phyloP scores from a whole-genome alignment of 805 yeast genomes.

The Candida cerambycidarum region DNA sequence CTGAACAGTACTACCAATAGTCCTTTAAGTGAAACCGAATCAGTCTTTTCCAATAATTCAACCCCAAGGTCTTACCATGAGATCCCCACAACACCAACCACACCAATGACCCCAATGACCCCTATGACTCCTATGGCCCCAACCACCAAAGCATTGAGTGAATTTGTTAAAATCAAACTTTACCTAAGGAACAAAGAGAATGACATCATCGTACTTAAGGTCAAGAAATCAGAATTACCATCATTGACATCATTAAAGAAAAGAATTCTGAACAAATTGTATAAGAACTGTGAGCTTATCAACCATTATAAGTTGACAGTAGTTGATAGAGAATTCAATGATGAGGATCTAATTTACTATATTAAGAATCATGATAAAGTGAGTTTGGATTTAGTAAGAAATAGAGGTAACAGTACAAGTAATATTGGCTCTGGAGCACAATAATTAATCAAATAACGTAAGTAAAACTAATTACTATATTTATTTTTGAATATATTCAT shows the following conservation, averaged over 20 bases:
- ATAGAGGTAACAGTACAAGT: constrained; percentile 12
- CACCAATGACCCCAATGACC: too few relatives aligned
- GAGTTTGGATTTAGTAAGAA: constrained; percentile 22
- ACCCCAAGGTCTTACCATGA: too few relatives aligned
- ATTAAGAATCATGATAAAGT: constrained; percentile 24
- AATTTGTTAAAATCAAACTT: constrained; percentile 26
- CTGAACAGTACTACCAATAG: neutral
- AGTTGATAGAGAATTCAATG: constrained; percentile 12
- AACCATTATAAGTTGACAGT: constrained; percentile 25
- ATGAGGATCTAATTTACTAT: constrained; percentile 13
- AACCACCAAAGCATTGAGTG: constrained; percentile 6
- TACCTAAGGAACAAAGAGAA: constrained; percentile 25
- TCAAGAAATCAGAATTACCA: constrained; percentile 24
- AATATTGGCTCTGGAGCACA: too few relatives aligned
- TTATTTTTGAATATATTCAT: too few relatives aligned
- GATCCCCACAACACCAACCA: too few relatives aligned
- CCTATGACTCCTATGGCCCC: too few relatives aligned
- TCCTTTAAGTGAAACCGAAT: neutral
- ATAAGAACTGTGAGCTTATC: constrained; percentile 27
- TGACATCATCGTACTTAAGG: constrained; percentile 29
- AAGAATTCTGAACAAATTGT: constrained; percentile 28
- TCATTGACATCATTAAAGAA: constrained; percentile 28
- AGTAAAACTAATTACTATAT: too few relatives aligned
- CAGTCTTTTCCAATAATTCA: constrained; percentile 13
- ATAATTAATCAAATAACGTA: too few relatives aligned